A percentile compares a stretch with the other conserved stretches of the same genome.
Conservation (phyloP, 2,329 filamentous ascomycete species). For the Pseudocercospora ulei region DNA sequence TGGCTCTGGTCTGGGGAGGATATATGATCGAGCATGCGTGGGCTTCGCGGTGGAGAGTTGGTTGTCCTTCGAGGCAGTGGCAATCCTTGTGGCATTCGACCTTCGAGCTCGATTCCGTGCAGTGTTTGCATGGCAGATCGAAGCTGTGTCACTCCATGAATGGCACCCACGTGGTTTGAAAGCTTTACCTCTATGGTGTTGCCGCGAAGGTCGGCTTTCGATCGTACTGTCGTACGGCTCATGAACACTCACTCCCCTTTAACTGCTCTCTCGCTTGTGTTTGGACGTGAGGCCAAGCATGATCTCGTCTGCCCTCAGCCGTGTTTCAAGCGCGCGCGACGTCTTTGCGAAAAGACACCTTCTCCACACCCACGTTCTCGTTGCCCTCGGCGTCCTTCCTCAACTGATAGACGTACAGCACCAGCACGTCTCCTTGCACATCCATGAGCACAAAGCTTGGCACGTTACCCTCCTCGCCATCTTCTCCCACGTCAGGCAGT, state of each 20-base stretch:
- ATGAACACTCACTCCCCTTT: neutral
- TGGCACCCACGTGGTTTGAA: too few species aligned
- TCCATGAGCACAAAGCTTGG: slow-evolving; percentile 98
- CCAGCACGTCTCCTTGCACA: slow-evolving; percentile 92
- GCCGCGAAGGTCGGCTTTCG: too few species aligned
- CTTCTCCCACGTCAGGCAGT: slow-evolving; percentile 36
- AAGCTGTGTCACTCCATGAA: too few species aligned
- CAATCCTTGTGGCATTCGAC: too few species aligned
- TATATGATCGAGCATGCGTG: too few species aligned
- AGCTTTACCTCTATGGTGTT: too few species aligned
- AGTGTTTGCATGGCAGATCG: too few species aligned
- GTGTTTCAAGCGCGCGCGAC: slow-evolving; percentile 14
- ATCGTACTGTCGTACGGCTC: neutral
- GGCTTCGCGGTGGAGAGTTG: too few species aligned
- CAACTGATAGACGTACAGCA: slow-evolving; percentile 77
- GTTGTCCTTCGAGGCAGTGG: too few species aligned
- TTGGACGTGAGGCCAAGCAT: slow-evolving; percentile 12
- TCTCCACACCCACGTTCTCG: slow-evolving; percentile 48
- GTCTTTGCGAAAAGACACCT: slow-evolving; percentile 48
- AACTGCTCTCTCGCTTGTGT: neutral
- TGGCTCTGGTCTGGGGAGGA: too few species aligned
- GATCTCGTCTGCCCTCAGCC: slow-evolving; percentile 14
- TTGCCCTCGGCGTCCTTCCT: slow-evolving; percentile 45
- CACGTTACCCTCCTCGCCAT: slow-evolving; percentile 52
- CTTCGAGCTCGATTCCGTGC: too few species aligned